These are phyloP conservation scores for Saccharomycopsis selenospora DNA, from an alignment of 805 yeast genomes.

Conservation along the genomic window DNA sequence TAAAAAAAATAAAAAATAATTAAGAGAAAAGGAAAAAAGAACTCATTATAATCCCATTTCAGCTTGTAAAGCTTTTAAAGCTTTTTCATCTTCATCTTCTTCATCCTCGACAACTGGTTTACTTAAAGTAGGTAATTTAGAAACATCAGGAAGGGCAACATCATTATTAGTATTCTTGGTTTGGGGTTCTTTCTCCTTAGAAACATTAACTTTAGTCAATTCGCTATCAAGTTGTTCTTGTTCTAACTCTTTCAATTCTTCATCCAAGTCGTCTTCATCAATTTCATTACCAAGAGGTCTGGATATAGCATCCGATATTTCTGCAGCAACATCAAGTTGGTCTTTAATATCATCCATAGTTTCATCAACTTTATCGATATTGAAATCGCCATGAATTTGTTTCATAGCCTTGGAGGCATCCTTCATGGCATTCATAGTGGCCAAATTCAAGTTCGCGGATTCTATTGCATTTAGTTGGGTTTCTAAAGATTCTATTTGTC, in stretches of 20 bases:
- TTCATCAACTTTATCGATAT: conserved; percentile 92
- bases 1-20: not conserved
- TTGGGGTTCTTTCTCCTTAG: conserved; percentile 7
- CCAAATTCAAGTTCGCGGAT: conserved; percentile 90
- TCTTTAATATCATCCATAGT: conserved; percentile 98
- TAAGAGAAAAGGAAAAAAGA: not conserved
- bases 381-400: conserved; percentile 88
- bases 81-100: conserved; percentile 79
- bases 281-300: conserved; percentile 83
- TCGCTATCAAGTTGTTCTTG: conserved; percentile 67
- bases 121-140: conserved; percentile 28
- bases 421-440: conserved; percentile 98
- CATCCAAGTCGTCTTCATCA: conserved; percentile 91
- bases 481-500: conserved; percentile 85
- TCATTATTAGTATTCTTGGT: conserved; percentile 20
- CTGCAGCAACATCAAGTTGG: conserved; percentile 91
- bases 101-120: conserved; percentile 32
- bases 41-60: conserved; percentile 65
- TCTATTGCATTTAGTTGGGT: conserved; percentile 87
- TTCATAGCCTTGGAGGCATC: conserved; percentile 97
- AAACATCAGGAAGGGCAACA: conserved; percentile 41
- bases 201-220: conserved; percentile 28
- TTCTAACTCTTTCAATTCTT: conserved; percentile 82
- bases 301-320: conserved; percentile 91
- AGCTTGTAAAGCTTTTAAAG: conserved; percentile 71